phyloP scores from a whole-genome alignment of 352 stramenopile species.

The Sclerospora graminicola region DNA sequence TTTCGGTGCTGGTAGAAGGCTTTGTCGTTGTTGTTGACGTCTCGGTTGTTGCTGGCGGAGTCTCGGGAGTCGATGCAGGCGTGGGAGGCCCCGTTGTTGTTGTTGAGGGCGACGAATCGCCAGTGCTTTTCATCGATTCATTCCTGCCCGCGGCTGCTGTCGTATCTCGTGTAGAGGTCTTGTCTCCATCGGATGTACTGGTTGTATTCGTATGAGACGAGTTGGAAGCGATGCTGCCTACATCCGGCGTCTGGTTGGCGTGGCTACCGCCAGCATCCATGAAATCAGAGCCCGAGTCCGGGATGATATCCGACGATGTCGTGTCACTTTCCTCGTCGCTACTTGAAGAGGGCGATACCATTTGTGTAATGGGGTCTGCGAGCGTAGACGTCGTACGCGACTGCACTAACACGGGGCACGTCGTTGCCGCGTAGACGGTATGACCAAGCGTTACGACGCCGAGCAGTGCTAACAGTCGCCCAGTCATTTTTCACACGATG shows the following conservation, averaged over 20 bases:
- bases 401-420: conserved; percentile 56
- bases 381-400: conserved; percentile 49
- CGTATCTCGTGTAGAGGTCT: background rate
- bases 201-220: background rate
- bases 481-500: conserved; percentile 8
- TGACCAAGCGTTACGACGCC: conserved; percentile 18
- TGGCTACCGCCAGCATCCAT: conserved; percentile 9
- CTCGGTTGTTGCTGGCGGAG: conserved; percentile 5
- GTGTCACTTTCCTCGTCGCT: conserved; percentile 19
- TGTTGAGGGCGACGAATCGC: conserved; percentile 6
- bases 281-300: conserved; percentile 13
- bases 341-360: conserved; percentile 20
- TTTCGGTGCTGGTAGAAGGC: conserved; percentile 2
- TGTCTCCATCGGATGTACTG: background rate
- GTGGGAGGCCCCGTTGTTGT: conserved; percentile 10
- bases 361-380: conserved; percentile 37
- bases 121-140: conserved; percentile 1
- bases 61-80: conserved; percentile 17
- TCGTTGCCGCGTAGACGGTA: conserved; percentile 21
- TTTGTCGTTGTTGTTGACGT: conserved; percentile 13
- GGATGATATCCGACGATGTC: conserved; percentile 7
- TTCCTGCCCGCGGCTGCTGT: background rate
- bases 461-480: conserved; percentile 18
- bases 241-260: conserved; percentile 7
- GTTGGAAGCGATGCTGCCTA: conserved; percentile 10